A percentile compares a stretch with the other conserved stretches of the same genome.
Conservation (phyloP, 2,329 filamentous ascomycete species). For the Claviceps paspali region DNA sequence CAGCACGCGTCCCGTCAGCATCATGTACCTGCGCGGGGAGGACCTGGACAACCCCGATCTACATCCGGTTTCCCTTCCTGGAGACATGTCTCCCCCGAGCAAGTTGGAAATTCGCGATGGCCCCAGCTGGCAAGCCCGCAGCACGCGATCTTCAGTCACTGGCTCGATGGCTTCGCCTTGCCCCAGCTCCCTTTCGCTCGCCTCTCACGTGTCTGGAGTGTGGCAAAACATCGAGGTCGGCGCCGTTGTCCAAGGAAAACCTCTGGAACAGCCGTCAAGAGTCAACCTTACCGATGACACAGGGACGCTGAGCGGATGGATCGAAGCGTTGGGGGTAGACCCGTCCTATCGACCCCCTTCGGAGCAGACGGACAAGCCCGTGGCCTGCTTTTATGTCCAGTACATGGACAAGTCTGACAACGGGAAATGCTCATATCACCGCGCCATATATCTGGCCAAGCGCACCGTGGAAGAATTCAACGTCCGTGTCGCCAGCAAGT, state of each 20-base stretch:
- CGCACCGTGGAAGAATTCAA: slow-evolving; percentile 64
- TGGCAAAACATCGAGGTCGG: slow-evolving; percentile 46
- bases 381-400: slow-evolving; percentile 79
- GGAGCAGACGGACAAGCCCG: slow-evolving; percentile 53
- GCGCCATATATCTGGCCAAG: slow-evolving; percentile 71
- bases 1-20: slow-evolving; percentile 63
- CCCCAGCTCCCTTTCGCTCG: slow-evolving; percentile 48
- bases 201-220: slow-evolving; percentile 35
- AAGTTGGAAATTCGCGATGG: slow-evolving; percentile 33
- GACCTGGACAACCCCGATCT: slow-evolving; percentile 67
- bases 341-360: slow-evolving; percentile 64
- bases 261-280: slow-evolving; percentile 38
- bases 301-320: slow-evolving; percentile 62
- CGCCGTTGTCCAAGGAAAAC: slow-evolving; percentile 26
- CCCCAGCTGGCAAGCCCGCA: slow-evolving; percentile 33
- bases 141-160: slow-evolving; percentile 41
- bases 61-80: slow-evolving; percentile 58
- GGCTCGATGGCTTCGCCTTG: slow-evolving; percentile 51
- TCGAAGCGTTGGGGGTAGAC: slow-evolving; percentile 87
- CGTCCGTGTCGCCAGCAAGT: slow-evolving; percentile 60
- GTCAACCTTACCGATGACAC: slow-evolving; percentile 41
- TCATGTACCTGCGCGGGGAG: slow-evolving; percentile 62
- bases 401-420: slow-evolving; percentile 34
- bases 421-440: slow-evolving; percentile 51
- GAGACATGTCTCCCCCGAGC: slow-evolving; percentile 47